Conservation (phyloP, 768 basidiomycete species). For the Pleurotus cornucopiae region DNA sequence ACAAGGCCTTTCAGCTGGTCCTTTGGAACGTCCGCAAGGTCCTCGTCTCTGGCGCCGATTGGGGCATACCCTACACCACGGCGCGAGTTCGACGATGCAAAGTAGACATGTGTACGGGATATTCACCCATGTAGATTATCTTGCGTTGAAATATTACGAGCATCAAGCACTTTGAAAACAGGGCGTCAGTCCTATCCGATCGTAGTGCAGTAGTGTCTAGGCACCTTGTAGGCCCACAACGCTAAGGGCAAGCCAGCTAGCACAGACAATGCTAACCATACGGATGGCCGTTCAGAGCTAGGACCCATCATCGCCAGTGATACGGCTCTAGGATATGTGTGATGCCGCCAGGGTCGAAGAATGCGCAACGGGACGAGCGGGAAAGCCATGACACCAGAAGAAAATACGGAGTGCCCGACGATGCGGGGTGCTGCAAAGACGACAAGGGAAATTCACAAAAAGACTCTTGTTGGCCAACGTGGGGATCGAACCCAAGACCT, state of each 20-base stretch:
- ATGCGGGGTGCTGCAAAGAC: no score
- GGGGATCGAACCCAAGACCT: conserved; percentile 70
- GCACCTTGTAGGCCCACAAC: conserved; percentile 41
- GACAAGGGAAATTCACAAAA: no score
- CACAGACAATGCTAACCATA: conserved; percentile 22
- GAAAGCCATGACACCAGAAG: no score
- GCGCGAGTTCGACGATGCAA: background rate
- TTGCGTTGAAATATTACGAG: conserved; percentile 44
- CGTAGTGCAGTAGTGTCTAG: no score
- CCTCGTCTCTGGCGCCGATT: conserved; percentile 32
- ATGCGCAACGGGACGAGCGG: conserved; percentile 6
- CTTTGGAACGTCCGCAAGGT: conserved; percentile 19
- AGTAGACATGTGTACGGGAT: no score
- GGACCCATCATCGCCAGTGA: conserved; percentile 3
- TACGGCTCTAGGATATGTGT: background rate
- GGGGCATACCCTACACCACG: conserved; percentile 29
- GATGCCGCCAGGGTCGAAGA: background rate
- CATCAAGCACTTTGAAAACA: conserved; percentile 34
- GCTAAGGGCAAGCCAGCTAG: conserved; percentile 31
- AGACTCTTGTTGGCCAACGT: conserved; percentile 38
- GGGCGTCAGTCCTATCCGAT: background rate
- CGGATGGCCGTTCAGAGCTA: conserved; percentile 20
- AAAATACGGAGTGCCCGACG: no score
- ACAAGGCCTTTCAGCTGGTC: conserved; percentile 9
- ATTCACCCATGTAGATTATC: conserved; percentile 45